Evolutionary conservation across 148 eudicot genomes (phyloP), one percentile per base, ranked within the genome.

Genomic region (Arbutus unedo): DNA sequence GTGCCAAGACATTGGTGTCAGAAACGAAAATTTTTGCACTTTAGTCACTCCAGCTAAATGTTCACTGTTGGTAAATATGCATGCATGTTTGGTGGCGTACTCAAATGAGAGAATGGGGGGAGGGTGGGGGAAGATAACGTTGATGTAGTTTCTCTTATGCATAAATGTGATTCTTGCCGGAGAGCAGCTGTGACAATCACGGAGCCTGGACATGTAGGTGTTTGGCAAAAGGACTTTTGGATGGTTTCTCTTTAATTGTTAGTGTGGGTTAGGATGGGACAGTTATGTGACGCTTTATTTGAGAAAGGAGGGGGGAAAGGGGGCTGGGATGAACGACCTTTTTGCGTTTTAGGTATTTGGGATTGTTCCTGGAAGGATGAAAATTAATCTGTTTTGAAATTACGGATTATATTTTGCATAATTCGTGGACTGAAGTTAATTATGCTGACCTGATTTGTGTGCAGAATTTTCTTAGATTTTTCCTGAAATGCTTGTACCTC

Each of bases 161-260:
- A 81, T 87, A 93, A 90, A 89, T 95, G 92, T 93, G 97, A 86
- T 94, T 97, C 97, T 94, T 97, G 99, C 99, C 94, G 99, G 99
- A 91, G 93, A 83, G 87, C 88, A 85, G 93, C 91, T 91, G 90
- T 91, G 94, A 91, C 95, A 88, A 83, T 86, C 92, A 82, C 85
- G 98, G 97, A 92, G 91, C 89, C 93, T 66, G 88, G 89, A 90
- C 85, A 89, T 91, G 96, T 97, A 94, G 96, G 97, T 94, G 91
- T 90, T 88, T 86, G 86, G 84, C 89, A 83, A 85, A 87, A 91
- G 89, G 85, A 80, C 85, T 90, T 85, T 87, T 88, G 84, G 79
- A 77, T 92, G 88, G 85, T 87, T 88, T 90, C 83, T 85, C 79
- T 49, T 81, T 80, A 82, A 60, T 82, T 89, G 82, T 74, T 80